These are phyloP conservation scores for Podaxis mareebaensis DNA, from an alignment of 768 basidiomycete species.

Conservation along the genomic window DNA sequence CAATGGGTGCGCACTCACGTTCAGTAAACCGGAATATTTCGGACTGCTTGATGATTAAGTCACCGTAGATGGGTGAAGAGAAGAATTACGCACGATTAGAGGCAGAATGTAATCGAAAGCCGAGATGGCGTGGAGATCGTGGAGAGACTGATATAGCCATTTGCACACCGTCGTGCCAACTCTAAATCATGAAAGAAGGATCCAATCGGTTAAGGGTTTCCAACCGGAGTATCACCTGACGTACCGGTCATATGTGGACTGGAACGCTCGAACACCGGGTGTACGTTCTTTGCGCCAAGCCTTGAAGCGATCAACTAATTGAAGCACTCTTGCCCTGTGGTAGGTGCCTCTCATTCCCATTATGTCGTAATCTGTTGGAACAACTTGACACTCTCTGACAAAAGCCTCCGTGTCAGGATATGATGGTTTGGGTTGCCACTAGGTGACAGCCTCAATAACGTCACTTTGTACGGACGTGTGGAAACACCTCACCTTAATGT, in stretches of 20 bases:
- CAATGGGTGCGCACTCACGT: constrained; percentile 34
- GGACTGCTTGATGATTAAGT: constrained; percentile 42
- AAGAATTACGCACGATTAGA: constrained; percentile 57
- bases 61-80: background rate
- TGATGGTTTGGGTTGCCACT: constrained; percentile 71
- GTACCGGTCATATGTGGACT: constrained; percentile 83
- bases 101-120: constrained; percentile 83
- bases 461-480: background rate
- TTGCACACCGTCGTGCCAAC: constrained; percentile 70
- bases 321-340: constrained; percentile 56
- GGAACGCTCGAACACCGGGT: constrained; percentile 76
- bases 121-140: constrained; percentile 75
- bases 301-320: constrained; percentile 64
- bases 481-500: constrained; percentile 58
- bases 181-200: constrained; percentile 32
- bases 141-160: constrained; percentile 75
- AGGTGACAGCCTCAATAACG: constrained; percentile 12
- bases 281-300: constrained; percentile 70
- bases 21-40: constrained; percentile 78
- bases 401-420: constrained; percentile 61
- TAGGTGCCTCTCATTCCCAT: constrained; percentile 72
- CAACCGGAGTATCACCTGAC: constrained; percentile 18
- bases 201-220: background rate
- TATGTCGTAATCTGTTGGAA: constrained; percentile 63
- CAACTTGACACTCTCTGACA: constrained; percentile 62